Conservation (phyloP, 331 rosid genomes). For the Malus hybrid region DNA sequence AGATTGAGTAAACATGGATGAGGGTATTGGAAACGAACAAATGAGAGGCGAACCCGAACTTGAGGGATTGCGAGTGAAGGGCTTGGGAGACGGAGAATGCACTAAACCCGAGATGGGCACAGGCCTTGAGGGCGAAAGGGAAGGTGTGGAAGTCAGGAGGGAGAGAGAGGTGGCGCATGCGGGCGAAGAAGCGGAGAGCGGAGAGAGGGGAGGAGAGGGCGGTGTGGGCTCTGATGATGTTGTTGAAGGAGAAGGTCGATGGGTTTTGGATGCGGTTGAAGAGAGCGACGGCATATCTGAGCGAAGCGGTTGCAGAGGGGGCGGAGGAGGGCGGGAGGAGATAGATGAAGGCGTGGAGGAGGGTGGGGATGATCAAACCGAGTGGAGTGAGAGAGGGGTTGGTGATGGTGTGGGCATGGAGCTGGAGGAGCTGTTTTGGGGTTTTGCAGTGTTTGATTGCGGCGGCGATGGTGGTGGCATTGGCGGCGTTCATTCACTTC, state of each 20-base stretch:
- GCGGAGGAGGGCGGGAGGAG: conserved; percentile 6
- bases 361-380: not conserved
- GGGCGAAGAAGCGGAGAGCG: conserved; percentile 36
- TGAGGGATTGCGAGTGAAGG: conserved; percentile 51
- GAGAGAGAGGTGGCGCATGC: conserved; percentile 42
- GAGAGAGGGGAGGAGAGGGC: conserved; percentile 42
- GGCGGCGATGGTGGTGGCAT: not conserved
- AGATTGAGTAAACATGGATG: conserved; percentile 35
- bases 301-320: conserved; percentile 1
- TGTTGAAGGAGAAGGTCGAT: conserved; percentile 56
- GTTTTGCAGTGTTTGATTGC: conserved; percentile 34
- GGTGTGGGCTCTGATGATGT: conserved; percentile 55
- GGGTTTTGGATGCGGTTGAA: conserved; percentile 48
- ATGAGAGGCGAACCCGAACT: conserved; percentile 39
- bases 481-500: not conserved
- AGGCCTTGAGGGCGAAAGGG: conserved; percentile 59
- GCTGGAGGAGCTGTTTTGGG: conserved; percentile 36
- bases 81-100: conserved; percentile 27
- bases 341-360: conserved; percentile 30
- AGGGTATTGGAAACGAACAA: conserved; percentile 45
- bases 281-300: conserved; percentile 39
- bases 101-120: conserved; percentile 23
- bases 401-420: conserved; percentile 30
- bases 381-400: not conserved
- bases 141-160: conserved; percentile 68